Evolutionary conservation across 176 grass and related monocot genomes (phyloP), one percentile per base, ranked within the genome.

Genomic region (Guadua angustifolia): DNA sequence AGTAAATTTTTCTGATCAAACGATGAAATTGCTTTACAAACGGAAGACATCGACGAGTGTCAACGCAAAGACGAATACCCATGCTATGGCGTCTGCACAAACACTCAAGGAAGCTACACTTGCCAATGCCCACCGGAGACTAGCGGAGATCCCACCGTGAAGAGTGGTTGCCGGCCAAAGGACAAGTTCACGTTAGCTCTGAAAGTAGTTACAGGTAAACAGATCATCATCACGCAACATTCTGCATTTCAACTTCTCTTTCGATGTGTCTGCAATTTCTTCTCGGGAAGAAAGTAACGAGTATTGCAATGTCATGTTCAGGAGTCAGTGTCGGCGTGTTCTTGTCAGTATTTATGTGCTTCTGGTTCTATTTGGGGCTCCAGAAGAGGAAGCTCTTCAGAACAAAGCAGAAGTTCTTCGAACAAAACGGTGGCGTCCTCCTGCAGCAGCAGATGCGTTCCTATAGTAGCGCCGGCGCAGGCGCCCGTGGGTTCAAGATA

Each of bases 11-110:
- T 13, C 0, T 64, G 42, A 42, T 12, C 32, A 26, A 26, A 25
- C 16, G 2, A 3, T 21, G 52, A 10, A 56, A 44, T 17, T 57
- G 11, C 10, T 58, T 57, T 57, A 18, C 24, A 67, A 59, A 59
- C 25, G n/a, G 4, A 83, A 93, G 94, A 97, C 38, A 86, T 97
- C 62, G 32, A 97, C n/a, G 94, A 94, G 72, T 97, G 94, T 69
- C 6, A 24, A 16, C 42, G 10, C 36, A 12, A 19, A 18, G 8
- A 87, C 0, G 0, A 85, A 10, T 87, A 85, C 59, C 60, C 50
- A 33, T 96, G 91, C 84, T 74, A 83, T 17, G 94, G 91, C 7
- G 66, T 9, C 25, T 91, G 94, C 53, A 52, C 2, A 14, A 93
- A 96, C 62, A 69, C 15, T 2, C 40, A 19, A 1, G 88, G 94